Percentiles rank a stretch among this genome's conserved stretches.
phyloP scores from a whole-genome alignment of 352 stramenopile species.

The Phytopythium chamaehyphon region DNA sequence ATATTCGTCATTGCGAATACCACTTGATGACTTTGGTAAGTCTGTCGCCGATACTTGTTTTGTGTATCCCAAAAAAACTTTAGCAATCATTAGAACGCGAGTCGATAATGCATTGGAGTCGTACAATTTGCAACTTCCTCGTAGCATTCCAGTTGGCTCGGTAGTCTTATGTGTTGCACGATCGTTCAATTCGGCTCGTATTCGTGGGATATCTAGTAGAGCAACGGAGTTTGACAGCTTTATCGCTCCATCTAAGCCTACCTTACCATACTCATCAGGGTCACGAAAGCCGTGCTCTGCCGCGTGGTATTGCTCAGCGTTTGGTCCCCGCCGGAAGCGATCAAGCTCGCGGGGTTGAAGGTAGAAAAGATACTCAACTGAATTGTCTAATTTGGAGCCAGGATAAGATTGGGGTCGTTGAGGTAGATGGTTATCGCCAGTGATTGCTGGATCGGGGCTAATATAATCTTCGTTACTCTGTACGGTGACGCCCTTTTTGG shows the following conservation, averaged over 20 bases:
- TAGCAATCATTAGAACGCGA: conserved; percentile 65
- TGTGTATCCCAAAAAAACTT: conserved; percentile 79
- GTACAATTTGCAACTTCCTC: neutral
- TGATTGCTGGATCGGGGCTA: too few species aligned
- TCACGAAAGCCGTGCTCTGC: conserved; percentile 70
- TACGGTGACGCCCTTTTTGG: conserved; percentile 71
- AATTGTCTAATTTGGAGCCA: conserved; percentile 38
- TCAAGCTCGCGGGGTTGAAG: conserved; percentile 44
- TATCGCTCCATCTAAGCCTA: conserved; percentile 53
- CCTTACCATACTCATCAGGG: conserved; percentile 36
- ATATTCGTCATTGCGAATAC: conserved; percentile 17
- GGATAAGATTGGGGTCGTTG: conserved; percentile 6
- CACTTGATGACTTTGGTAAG: conserved; percentile 5
- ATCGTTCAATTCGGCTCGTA: conserved; percentile 7
- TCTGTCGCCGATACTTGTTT: conserved; percentile 28
- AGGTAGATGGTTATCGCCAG: neutral
- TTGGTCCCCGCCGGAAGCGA: conserved; percentile 19
- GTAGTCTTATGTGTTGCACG: neutral
- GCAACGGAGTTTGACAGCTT: conserved; percentile 76
- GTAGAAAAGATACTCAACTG: conserved; percentile 85
- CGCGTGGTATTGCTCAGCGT: conserved; percentile 54
- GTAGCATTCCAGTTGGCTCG: neutral
- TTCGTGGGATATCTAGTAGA: conserved; percentile 38
- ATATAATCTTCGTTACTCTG: conserved; percentile 17
- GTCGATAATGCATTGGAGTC: conserved; percentile 8